Base-by-base conservation (phyloP, 2,329 filamentous ascomycete species). In the Macroventuria anomochaeta region DNA sequence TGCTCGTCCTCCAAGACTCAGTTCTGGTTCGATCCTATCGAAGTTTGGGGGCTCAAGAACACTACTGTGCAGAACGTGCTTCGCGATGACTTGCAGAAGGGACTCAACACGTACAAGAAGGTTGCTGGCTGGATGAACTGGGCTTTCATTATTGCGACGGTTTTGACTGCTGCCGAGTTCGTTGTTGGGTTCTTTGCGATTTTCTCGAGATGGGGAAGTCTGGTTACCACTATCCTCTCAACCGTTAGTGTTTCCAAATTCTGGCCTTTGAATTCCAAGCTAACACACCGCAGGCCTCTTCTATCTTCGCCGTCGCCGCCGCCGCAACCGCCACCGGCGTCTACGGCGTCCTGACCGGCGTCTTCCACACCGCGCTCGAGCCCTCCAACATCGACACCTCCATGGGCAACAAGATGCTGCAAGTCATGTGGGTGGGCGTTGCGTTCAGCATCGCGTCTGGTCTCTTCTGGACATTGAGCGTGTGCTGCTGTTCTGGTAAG, bases 391-490 rank as follows among this genome's bases (percentile, higher is more conserved):
- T 93, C 63, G 75, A 83, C 5, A 85, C 86, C 43, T 76, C 72
- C 43, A 77, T 96, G 72, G 89, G 92, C 77, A 84, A 74, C 25
- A 79, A 81, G 54, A 93, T 89, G 78, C 85, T 95, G 48, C 82
- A 82, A 29, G 78, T 86, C 17, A 85, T 89, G 65, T 97, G 93
- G 91, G 80, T 97, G 55, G 88, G 87, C 36, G 88, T 88, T 32
- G 89, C 85, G 23, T 92, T 96, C 71, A 88, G 88, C 57, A 72
- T 95, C 28, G 90, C 76, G 34, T 88, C 89, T 7, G 85, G 85
- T 60, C 77, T 96, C 71, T 97, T 97, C 88, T 97, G 95, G 93
- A 79, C 93, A 70, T 85, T 96, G 75, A 91, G 87, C 75, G 84
- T 89, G 68, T 97, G 93, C 88, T 97, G 93, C 85, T 96, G 93